A percentile compares a stretch with the other conserved stretches of the same genome.
Conservation (phyloP, 2,329 filamentous ascomycete species). For the Cercospora nicotianae region DNA sequence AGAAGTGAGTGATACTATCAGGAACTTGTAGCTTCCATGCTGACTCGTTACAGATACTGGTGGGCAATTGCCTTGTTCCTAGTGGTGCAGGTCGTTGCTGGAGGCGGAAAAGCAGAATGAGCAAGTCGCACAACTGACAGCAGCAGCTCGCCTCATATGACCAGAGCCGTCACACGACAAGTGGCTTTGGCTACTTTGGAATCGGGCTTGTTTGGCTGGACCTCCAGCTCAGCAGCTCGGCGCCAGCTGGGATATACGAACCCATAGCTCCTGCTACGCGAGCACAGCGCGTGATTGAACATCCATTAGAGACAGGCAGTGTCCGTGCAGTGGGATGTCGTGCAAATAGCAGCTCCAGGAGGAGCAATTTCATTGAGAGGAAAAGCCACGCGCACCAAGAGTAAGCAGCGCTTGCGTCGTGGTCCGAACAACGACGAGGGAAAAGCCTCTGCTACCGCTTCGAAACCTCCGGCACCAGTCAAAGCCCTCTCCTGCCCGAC, state of each 20-base stretch:
- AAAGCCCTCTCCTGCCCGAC: not conserved
- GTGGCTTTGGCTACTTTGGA: not conserved
- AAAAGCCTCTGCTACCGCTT: not conserved
- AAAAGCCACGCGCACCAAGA: too few species aligned
- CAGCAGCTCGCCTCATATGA: not conserved
- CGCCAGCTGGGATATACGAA: not conserved
- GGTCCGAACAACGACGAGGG: not conserved
- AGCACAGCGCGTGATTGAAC: not conserved
- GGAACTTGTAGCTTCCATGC: not conserved
- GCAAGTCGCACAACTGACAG: not conserved
- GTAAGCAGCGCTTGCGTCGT: too few species aligned
- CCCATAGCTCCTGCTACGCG: not conserved
- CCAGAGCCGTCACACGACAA: not conserved
- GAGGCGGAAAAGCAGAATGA: constrained; percentile 28
- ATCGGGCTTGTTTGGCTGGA: not conserved
- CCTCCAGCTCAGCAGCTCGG: not conserved
- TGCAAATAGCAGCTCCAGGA: not conserved
- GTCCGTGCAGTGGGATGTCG: not conserved
- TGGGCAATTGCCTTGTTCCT: constrained; percentile 52
- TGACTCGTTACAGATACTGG: constrained; percentile 48
- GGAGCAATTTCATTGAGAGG: not conserved
- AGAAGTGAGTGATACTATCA: constrained; percentile 46
- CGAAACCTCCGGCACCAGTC: not conserved
- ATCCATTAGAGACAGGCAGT: not conserved
- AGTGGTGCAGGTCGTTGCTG: constrained; percentile 48